Evolutionary conservation across 1,139 yeast genomes (phyloP), one percentile per base, ranked within the genome.

Genomic region (Magnusiomyces tetraspermus): DNA sequence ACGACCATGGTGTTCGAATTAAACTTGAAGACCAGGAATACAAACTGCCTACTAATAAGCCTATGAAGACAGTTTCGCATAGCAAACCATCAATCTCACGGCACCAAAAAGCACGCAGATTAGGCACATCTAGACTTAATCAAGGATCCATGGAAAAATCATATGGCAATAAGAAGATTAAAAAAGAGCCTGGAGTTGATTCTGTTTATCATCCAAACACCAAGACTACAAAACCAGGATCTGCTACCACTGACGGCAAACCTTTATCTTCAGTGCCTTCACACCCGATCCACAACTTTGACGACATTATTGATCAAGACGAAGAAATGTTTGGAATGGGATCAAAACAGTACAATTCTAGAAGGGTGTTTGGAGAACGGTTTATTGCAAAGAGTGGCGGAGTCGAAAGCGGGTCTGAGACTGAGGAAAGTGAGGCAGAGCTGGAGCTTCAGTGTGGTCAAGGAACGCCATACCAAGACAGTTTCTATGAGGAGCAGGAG

Each of bases 241-340:
- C n/a, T n/a, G n/a, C n/a, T n/a, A n/a, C n/a, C n/a, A n/a, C n/a
- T n/a, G 38, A 4, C 38, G 17, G 38, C 5, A 10, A 33, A 8
- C 17, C n/a, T 33, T 33, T 15, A 33, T 33, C 10, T 15, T 13
- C 10, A 6, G 11, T 8, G 11, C 11, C 33, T 11, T 11, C 33
- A 33, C 10, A 33, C 5, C 38, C 10, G 38, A 15, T 13, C 10
- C 38, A 15, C 38, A 33, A 33, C n/a, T 33, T 33, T 33, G 38
- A 33, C 17, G 38, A 38, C 6, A 38, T 38, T 6, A 38, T 38
- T 10, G 42, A 38, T 38, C 42, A 21, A 6, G 42, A 38, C 15
- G 42, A 38, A 38, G 42, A 38, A 17, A 38, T 38, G 42, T 38
- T 38, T 38, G 42, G 42, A 19, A 19, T 38, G 24, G 42, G 24